Evolutionary conservation across 2,329 filamentous ascomycete species (phyloP).

Genomic region (Domatiomyces catenatus): DNA sequence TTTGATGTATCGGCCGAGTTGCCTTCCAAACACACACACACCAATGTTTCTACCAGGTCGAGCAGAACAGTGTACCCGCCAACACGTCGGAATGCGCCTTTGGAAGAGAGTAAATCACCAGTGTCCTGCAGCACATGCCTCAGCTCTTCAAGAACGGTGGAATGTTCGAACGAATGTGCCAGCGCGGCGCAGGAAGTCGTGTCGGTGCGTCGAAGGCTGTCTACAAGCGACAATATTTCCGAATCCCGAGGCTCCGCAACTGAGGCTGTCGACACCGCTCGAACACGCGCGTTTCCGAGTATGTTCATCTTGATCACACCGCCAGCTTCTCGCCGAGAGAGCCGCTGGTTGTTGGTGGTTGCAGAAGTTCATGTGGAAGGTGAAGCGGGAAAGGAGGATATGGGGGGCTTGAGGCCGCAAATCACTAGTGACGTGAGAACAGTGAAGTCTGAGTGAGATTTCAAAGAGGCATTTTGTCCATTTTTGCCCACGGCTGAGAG

Average conservation of each 20-base stretch:
- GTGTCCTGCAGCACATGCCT: slow-evolving; percentile 48
- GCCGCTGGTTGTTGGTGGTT: slow-evolving; percentile 3
- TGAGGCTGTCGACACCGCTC: slow-evolving; percentile 16
- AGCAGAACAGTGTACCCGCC: slow-evolving; percentile 64
- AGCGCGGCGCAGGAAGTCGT: slow-evolving; percentile 19
- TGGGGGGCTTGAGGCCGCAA: slow-evolving; percentile 1
- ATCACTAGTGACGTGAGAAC: neutral
- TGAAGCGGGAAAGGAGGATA: neutral
- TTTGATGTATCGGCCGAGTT: slow-evolving; percentile 4
- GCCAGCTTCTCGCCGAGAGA: slow-evolving; percentile 10
- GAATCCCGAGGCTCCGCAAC: slow-evolving; percentile 13
- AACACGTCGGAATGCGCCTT: slow-evolving; percentile 71
- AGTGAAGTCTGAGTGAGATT: neutral
- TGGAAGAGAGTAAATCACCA: slow-evolving; percentile 36
- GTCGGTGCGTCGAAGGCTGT: slow-evolving; percentile 21
- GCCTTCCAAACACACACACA: slow-evolving; percentile 37
- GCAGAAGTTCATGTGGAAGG: slow-evolving; percentile 7
- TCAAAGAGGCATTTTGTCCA: neutral
- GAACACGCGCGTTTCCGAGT: slow-evolving; percentile 8
- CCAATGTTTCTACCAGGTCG: slow-evolving; percentile 51
- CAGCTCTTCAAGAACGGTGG: slow-evolving; percentile 47
- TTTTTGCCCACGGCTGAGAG: neutral
- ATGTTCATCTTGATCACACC: slow-evolving; percentile 11
- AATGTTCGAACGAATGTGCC: slow-evolving; percentile 28
- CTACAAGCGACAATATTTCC: slow-evolving; percentile 14